Percentiles rank a stretch among this genome's conserved stretches.
Conservation (phyloP, 257 asterid genomes). For the Nicotiana noctiflora region DNA sequence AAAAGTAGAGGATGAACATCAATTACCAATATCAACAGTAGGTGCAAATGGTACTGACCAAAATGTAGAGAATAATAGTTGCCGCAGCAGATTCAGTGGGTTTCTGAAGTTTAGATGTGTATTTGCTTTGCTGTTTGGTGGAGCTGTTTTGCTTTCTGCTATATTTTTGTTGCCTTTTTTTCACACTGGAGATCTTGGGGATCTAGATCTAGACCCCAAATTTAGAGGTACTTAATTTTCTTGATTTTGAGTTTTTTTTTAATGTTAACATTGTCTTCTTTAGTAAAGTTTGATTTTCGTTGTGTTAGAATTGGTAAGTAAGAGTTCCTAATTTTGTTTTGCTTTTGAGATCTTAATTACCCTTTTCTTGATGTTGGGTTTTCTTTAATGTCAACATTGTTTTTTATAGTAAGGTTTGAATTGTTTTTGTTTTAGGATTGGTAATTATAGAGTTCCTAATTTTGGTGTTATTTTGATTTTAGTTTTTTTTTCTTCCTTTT, state of each 20-base stretch:
- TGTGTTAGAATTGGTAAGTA: background rate
- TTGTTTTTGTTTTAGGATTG: background rate
- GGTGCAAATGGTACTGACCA: conserved; percentile 43
- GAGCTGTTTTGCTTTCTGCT: conserved; percentile 64
- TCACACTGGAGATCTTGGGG: conserved; percentile 41
- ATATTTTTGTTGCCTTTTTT: conserved; percentile 70
- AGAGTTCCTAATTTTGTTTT: background rate
- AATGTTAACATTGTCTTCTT: background rate
- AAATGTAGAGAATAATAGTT: conserved; percentile 21
- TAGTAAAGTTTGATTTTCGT: no score
- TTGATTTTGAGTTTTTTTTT: background rate
- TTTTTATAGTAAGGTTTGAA: background rate
- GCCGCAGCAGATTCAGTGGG: conserved; percentile 34
- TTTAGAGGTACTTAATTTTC: conserved; percentile 26
- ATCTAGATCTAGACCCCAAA: conserved; percentile 67
- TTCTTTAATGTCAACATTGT: background rate
- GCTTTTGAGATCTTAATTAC: background rate
- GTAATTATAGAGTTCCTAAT: background rate
- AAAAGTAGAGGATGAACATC: conserved; percentile 52
- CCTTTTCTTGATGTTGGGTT: no score
- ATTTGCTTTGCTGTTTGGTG: conserved; percentile 49
- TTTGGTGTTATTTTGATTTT: background rate
- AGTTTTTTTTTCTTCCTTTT: background rate
- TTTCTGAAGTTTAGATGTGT: conserved; percentile 58
- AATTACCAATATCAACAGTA: conserved; percentile 34